phyloP scores from a whole-genome alignment of 306 rosid species.

The Vigna radiata region DNA sequence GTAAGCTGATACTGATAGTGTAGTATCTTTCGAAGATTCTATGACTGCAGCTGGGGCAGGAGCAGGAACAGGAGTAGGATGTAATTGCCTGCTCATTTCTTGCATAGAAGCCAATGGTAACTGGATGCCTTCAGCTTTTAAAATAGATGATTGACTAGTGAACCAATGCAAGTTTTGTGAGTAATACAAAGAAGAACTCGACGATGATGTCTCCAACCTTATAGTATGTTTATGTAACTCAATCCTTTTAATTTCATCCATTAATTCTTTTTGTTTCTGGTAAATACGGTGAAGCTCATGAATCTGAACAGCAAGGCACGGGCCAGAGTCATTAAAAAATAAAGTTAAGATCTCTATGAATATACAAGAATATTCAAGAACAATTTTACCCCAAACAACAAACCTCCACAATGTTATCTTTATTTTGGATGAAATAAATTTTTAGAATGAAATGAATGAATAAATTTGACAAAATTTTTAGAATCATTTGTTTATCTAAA shows the following conservation, averaged over 20 bases:
- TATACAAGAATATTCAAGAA: conserved; percentile 28
- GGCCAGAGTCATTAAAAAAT: conserved; percentile 20
- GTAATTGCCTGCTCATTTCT: conserved; percentile 51
- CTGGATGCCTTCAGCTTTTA: conserved; percentile 42
- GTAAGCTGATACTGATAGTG: conserved; percentile 50
- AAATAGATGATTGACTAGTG: conserved; percentile 48
- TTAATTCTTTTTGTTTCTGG: conserved; percentile 72
- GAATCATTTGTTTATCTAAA: conserved; percentile 6
- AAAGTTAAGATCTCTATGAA: conserved; percentile 24
- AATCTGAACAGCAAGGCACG: conserved; percentile 60
- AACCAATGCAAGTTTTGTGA: conserved; percentile 53
- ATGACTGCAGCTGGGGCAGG: conserved; percentile 41
- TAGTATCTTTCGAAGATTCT: conserved; percentile 44
- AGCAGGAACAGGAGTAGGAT: conserved; percentile 36
- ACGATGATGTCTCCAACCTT: conserved; percentile 52
- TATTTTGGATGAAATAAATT: not conserved
- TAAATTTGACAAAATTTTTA: not conserved
- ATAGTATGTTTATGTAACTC: conserved; percentile 48
- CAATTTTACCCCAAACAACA: conserved; percentile 27
- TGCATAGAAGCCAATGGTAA: conserved; percentile 48
- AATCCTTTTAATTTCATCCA: conserved; percentile 62
- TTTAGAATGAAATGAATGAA: not conserved
- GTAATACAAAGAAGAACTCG: conserved; percentile 43
- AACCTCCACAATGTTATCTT: conserved; percentile 20
- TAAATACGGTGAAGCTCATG: conserved; percentile 87